Evolutionary conservation across 768 basidiomycete species (phyloP).

Genomic region (Bullera alba): DNA sequence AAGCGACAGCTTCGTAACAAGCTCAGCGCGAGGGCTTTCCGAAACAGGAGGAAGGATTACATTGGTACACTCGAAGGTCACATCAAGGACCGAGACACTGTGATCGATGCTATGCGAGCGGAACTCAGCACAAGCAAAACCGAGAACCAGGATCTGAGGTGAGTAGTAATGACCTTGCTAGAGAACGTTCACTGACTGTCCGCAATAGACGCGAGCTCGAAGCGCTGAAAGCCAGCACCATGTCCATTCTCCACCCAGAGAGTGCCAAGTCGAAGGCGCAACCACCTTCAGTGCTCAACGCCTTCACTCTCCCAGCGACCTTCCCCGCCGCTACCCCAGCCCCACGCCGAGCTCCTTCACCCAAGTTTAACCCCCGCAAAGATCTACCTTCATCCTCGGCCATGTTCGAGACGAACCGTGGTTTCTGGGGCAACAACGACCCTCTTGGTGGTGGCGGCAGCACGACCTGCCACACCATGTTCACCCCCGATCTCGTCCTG

Average conservation of each 20-base stretch:
- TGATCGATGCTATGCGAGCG: conserved; percentile 77
- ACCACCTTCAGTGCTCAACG: conserved; percentile 20
- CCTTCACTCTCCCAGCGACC: conserved; percentile 23
- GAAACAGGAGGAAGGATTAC: conserved; percentile 93
- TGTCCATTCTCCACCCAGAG: conserved; percentile 35
- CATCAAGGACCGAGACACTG: conserved; percentile 81
- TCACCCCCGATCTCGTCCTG: conserved; percentile 63
- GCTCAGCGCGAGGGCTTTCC: conserved; percentile 89
- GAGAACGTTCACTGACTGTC: too few species aligned
- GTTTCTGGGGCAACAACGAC: conserved; percentile 67
- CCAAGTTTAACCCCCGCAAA: conserved; percentile 45
- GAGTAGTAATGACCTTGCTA: conserved; percentile 14
- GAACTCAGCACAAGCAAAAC: conserved; percentile 71
- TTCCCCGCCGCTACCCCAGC: conserved; percentile 12
- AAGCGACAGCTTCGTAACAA: conserved; percentile 95
- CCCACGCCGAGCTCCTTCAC: conserved; percentile 15
- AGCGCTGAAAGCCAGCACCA: conserved; percentile 45
- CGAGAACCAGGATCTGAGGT: conserved; percentile 70
- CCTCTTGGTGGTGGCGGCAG: conserved; percentile 51
- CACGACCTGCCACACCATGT: conserved; percentile 75
- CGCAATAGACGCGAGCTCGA: conserved; percentile 46
- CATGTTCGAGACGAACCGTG: conserved; percentile 41
- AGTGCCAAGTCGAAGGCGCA: conserved; percentile 18
- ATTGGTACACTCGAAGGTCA: conserved; percentile 88
- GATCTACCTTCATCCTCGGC: conserved; percentile 39